A percentile compares a stretch with the other conserved stretches of the same genome.
Evolutionary conservation across 2,329 filamentous ascomycete species (phyloP).

Genomic region (Thelonectria olida): DNA sequence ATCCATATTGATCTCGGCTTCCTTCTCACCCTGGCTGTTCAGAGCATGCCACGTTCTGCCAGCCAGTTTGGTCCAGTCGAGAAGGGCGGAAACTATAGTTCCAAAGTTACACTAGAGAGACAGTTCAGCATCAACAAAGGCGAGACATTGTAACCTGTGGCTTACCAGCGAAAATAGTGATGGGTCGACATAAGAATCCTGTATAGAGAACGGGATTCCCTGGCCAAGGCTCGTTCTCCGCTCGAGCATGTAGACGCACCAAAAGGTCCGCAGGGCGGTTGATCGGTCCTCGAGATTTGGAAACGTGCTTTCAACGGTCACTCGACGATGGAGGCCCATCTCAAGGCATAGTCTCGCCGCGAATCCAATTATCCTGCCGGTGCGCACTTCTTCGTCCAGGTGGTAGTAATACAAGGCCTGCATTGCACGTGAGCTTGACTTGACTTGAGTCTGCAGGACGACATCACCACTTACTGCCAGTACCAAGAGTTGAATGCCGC

Average conservation of each 20-base stretch:
- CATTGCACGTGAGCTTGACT: background rate
- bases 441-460: no score
- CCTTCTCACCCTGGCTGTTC: background rate
- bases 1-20: background rate
- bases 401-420: conserved; percentile 12
- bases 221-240: conserved; percentile 13
- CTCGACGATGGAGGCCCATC: conserved; percentile 10
- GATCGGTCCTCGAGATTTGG: background rate
- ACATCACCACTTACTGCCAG: background rate
- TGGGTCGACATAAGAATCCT: conserved; percentile 3
- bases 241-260: conserved; percentile 12
- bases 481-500: conserved; percentile 3
- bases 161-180: background rate
- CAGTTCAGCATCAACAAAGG: no score
- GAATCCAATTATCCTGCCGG: conserved; percentile 10
- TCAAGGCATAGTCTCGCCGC: conserved; percentile 14
- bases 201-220: conserved; percentile 10
- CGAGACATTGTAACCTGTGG: no score
- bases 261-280: conserved; percentile 2
- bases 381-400: conserved; percentile 10
- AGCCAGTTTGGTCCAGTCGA: conserved; percentile 14
- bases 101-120: background rate
- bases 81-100: background rate
- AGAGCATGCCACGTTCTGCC: conserved; percentile 4
- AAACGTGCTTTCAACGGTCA: conserved; percentile 3